A percentile compares a stretch with the other conserved stretches of the same genome.
These are phyloP conservation scores for Thalassiosira profunda DNA, from an alignment of 108 stramenopile species.

Conservation along the genomic window DNA sequence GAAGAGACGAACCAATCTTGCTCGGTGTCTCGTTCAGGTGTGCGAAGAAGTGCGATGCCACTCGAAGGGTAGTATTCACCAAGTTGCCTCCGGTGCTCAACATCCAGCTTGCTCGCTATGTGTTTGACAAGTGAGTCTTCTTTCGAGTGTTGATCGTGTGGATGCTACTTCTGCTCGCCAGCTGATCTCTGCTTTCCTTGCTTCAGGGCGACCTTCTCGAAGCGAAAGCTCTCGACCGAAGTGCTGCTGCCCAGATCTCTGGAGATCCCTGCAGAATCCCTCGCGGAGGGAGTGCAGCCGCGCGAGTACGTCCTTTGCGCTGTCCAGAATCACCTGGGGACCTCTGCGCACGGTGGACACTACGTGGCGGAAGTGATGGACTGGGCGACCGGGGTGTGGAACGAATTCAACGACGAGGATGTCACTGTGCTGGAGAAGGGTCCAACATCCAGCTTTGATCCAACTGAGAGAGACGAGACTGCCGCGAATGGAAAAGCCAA, in stretches of 20 bases:
- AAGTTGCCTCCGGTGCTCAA: slow-evolving; percentile 84
- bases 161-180: too few relatives aligned
- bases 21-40: slow-evolving; percentile 25
- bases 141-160: too few relatives aligned
- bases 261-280: slow-evolving; percentile 35
- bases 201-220: slow-evolving; percentile 46
- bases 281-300: too few relatives aligned
- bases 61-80: slow-evolving; percentile 44
- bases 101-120: slow-evolving; percentile 84
- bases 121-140: too few relatives aligned
- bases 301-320: slow-evolving; percentile 69
- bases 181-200: too few relatives aligned
- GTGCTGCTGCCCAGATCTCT: slow-evolving; percentile 66
- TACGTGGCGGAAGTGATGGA: slow-evolving; percentile 89
- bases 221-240: slow-evolving; percentile 78
- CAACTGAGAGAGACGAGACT: too few relatives aligned
- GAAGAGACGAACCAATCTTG: too few relatives aligned
- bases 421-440: slow-evolving; percentile 66
- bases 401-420: slow-evolving; percentile 86
- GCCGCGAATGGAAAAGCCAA: background rate
- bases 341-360: slow-evolving; percentile 85
- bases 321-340: slow-evolving; percentile 85
- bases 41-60: slow-evolving; percentile 71
- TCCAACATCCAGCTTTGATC: slow-evolving; percentile 60
- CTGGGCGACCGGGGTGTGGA: slow-evolving; percentile 87